Base-by-base conservation (phyloP, 169 alveolate genomes). In the Plasmodium billcollinsi region DNA sequence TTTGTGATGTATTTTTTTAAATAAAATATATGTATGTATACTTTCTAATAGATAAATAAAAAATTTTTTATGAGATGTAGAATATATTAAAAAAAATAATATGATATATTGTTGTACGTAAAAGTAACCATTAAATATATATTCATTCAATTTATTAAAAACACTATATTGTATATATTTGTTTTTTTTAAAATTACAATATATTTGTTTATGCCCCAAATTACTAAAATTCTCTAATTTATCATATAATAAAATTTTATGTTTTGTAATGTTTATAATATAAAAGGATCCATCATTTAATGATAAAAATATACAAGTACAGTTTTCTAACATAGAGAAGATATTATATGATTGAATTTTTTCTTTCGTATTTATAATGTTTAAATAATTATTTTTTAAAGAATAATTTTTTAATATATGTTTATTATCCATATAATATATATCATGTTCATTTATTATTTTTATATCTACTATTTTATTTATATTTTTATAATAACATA, bases 261-360 rank as follows among this genome's bases (percentile, higher is more conserved):
- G 54, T 29, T 43, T 78, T 14, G 24, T 54, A 9, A 66, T 26
- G 14, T 66, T 66, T 8, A 65, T 78, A 43, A 78, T 26, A 52
- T 65, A 78, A 66, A 78, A 78, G 1, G 89, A 78, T 4, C 89
- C 89, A 52, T 78, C 61, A 14, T 11, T 65, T 24, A 59, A 59
- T 3, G 89, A 66, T 21, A 78, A 56, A 50, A 78, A 78, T 58
- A 78, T 20, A 45, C 89, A 78, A 24, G 20, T 78, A 14, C 24
- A 24, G 11, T 66, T 45, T n/a, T 61, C 78, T 18, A 66, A 29
- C 18, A 78, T 52, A 18, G 54, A 54, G 8, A 78, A 59, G 20
- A 65, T n/a, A 14, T 63, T 29, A 24, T 65, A 78, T 20, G 58
- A 49, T 50, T 14, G 33, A 1, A 78, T 66, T 49, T 70, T 52